Percentiles rank a stretch among this genome's conserved stretches.
These are phyloP conservation scores for Lachancea fermentati DNA, from an alignment of 805 yeast genomes.

Conservation along the genomic window DNA sequence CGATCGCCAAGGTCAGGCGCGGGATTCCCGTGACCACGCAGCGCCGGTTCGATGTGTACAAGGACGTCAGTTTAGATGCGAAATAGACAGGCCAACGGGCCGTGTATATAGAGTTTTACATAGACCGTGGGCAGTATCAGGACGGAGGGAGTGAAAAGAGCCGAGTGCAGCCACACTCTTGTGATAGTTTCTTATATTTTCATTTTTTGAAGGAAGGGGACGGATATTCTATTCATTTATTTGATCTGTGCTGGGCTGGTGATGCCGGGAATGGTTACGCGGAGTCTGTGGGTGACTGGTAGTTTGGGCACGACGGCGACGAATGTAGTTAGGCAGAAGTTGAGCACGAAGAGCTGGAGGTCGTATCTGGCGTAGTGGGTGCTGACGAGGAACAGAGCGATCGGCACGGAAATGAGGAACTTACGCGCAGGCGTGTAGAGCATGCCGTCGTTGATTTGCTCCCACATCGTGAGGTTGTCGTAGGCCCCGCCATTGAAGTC, in stretches of 20 bases:
- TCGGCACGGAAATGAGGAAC: conserved; percentile 88
- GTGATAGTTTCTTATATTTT: conserved; percentile 1
- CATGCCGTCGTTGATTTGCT: conserved; percentile 90
- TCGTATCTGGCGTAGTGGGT: conserved; percentile 90
- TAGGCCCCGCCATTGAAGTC: conserved; percentile 96
- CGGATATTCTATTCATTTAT: conserved; percentile 15
- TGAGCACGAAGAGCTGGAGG: conserved; percentile 67
- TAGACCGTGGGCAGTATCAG: background rate
- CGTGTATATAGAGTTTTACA: background rate
- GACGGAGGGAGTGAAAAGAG: background rate
- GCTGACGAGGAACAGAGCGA: conserved; percentile 73
- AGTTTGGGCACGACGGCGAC: conserved; percentile 88
- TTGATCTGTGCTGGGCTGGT: conserved; percentile 36
- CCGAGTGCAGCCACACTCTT: background rate
- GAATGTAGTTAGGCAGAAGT: conserved; percentile 67
- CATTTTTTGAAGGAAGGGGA: background rate
- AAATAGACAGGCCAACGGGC: conserved; percentile 1
- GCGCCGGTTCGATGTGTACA: conserved; percentile 59
- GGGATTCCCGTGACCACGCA: conserved; percentile 67
- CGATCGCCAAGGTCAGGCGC: conserved; percentile 50
- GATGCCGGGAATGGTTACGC: conserved; percentile 53
- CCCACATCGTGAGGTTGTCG: conserved; percentile 98
- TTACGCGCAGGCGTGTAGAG: conserved; percentile 96
- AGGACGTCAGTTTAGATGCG: conserved; percentile 24
- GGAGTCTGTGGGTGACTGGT: conserved; percentile 73